These are phyloP conservation scores for Tylopilus felleus DNA, from an alignment of 768 basidiomycete species.

Conservation along the genomic window DNA sequence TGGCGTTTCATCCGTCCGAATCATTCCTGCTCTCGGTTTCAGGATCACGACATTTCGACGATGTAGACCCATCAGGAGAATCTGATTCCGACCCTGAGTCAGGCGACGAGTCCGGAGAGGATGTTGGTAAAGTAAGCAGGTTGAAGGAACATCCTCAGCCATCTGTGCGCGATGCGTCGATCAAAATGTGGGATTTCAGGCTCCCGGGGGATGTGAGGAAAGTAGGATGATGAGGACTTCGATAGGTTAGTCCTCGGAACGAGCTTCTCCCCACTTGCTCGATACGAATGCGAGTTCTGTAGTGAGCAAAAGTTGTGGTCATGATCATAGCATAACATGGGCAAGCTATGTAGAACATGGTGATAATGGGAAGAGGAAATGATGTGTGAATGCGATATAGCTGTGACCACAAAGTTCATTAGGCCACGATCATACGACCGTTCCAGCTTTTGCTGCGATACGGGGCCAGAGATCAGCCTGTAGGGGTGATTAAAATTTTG, in stretches of 20 bases:
- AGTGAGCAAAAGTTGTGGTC: slow-evolving; percentile 2
- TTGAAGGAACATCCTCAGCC: slow-evolving; percentile 16
- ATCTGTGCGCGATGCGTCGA: slow-evolving; percentile 24
- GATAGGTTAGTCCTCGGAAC: neutral
- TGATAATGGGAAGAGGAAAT: neutral
- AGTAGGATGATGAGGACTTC: neutral
- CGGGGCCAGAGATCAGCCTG: slow-evolving; percentile 98
- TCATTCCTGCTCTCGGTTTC: slow-evolving; percentile 62
- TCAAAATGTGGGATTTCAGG: slow-evolving; percentile 26
- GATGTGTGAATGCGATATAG: slow-evolving; percentile 4
- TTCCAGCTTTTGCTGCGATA: slow-evolving; percentile 98
- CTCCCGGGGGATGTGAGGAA: neutral
- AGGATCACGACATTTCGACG: slow-evolving; percentile 72
- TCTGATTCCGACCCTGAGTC: slow-evolving; percentile 20
- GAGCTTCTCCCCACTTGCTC: neutral
- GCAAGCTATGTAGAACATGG: slow-evolving; percentile 18
- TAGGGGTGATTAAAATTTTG: neutral
- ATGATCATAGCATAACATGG: slow-evolving; percentile 21
- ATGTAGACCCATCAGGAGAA: neutral
- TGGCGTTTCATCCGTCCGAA: slow-evolving; percentile 66
- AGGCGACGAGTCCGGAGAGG: slow-evolving; percentile 4
- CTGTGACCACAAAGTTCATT: slow-evolving; percentile 11
- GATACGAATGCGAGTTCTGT: neutral
- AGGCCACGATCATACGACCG: slow-evolving; percentile 72
- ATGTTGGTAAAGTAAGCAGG: neutral